Base-by-base conservation (phyloP, 768 basidiomycete species). In the Termitomyces sp. region DNA sequence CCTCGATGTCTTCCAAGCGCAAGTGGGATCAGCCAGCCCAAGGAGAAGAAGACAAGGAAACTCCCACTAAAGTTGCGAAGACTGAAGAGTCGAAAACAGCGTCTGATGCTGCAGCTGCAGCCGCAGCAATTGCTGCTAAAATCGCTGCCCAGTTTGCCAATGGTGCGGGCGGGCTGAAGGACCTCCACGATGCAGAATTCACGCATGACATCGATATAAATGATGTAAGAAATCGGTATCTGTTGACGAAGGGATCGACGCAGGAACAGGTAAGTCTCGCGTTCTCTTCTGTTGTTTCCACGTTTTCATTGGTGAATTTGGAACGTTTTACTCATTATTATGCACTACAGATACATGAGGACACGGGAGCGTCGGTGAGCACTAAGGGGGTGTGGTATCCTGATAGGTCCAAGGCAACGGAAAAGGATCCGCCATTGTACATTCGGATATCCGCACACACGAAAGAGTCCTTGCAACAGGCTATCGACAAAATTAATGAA, bases 341-440 rank as follows among this genome's bases (percentile, higher is more conserved):
- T 20, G 10, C 22, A 14, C 26, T 30, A 10, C 68, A 98, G 96
- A 92, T 98, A 63, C 79, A 92, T 60, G 88, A 91, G 57, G 88
- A 97, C 49, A 97, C 96, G 0, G 95, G 95, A 48, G 94, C 92
- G 2, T 90, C 90, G 1, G 88, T 98, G 36, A 86, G 87, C 56
- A 98, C 96, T 26, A 94, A 94, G 75, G 96, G 96, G 22, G 80
- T 87, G 4, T 98, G 96, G 96, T 94, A 97, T 66, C 96, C 96
- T 0, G 96, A 98, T 77, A 81, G 92, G 61, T 76, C 80, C 51
- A 96, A 89, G 71, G 93, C 95, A 6, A 92, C 90, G 14, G 92
- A 95, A 61, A 92, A 86, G 68, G 94, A 98, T 65, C 93, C 94
- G 30, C 90, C 96, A 22, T 73, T 98, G 59, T 98, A 96, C 73